phyloP scores from a whole-genome alignment of 2,329 filamentous ascomycete genomes.

The Fusarium clavum region DNA sequence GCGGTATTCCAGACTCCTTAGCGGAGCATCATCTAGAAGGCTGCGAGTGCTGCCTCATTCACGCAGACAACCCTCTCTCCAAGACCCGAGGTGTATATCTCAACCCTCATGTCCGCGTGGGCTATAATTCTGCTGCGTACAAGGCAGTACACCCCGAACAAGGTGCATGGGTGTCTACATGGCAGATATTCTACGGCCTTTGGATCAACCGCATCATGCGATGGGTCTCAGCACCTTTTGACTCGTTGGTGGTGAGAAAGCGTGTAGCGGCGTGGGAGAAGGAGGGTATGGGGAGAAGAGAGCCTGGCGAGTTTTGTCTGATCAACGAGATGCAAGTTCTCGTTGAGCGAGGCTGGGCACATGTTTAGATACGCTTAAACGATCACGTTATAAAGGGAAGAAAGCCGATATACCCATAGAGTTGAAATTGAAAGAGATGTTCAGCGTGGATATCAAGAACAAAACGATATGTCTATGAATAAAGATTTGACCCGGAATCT shows the following conservation, averaged over 20 bases:
- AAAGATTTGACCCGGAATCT: background rate
- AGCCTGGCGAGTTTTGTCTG: slow-evolving; percentile 64
- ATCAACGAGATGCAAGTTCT: slow-evolving; percentile 73
- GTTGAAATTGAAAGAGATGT: slow-evolving; percentile 1
- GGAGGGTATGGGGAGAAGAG: slow-evolving; percentile 51
- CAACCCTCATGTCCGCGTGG: slow-evolving; percentile 77
- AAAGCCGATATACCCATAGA: slow-evolving; percentile 30
- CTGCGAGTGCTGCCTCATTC: slow-evolving; percentile 84
- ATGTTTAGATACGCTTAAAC: slow-evolving; percentile 49
- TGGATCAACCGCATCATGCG: slow-evolving; percentile 69
- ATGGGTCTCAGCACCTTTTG: slow-evolving; percentile 51
- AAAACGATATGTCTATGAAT: background rate
- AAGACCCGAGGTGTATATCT: slow-evolving; percentile 68
- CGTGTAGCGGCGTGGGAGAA: slow-evolving; percentile 56
- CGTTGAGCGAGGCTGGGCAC: slow-evolving; percentile 67
- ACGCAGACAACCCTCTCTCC: slow-evolving; percentile 74
- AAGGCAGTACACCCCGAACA: slow-evolving; percentile 56
- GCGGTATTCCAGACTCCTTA: slow-evolving; percentile 72
- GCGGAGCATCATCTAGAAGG: slow-evolving; percentile 74
- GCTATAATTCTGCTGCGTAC: slow-evolving; percentile 68
- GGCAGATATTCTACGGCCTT: slow-evolving; percentile 62
- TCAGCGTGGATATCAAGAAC: background rate
- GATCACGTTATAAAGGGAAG: background rate
- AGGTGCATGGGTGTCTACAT: slow-evolving; percentile 60
- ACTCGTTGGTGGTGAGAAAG: slow-evolving; percentile 51